phyloP scores from a whole-genome alignment of 768 basidiomycete species.

The Boletellus sp. region DNA sequence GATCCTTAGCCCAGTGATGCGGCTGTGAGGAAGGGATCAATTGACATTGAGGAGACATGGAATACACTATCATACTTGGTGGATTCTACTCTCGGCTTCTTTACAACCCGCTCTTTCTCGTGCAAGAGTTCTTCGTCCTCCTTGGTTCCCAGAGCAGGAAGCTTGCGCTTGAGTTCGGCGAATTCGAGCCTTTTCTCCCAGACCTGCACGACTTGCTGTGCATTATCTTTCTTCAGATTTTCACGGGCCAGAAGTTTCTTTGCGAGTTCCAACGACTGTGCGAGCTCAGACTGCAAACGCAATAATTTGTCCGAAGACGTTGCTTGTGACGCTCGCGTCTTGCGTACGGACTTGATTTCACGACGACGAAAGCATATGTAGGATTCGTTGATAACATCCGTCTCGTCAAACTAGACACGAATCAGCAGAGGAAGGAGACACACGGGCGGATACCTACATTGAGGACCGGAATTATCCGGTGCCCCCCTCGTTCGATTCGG shows the following conservation, averaged over 20 bases:
- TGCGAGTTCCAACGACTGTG: slow-evolving; percentile 1
- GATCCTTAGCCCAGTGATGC: slow-evolving; percentile 51
- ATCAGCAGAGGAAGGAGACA: background rate
- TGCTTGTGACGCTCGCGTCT: slow-evolving; percentile 88
- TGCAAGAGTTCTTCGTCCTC: slow-evolving; percentile 69
- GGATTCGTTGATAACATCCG: slow-evolving; percentile 63
- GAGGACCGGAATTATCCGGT: slow-evolving; percentile 79
- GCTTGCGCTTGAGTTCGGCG: slow-evolving; percentile 76
- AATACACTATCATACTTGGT: slow-evolving; percentile 7
- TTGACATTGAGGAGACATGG: background rate
- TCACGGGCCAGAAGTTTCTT: slow-evolving; percentile 55
- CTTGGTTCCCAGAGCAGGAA: slow-evolving; percentile 55
- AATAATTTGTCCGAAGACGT: slow-evolving; percentile 86
- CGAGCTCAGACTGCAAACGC: slow-evolving; percentile 33
- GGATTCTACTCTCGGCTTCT: slow-evolving; percentile 47
- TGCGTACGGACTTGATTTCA: slow-evolving; percentile 90
- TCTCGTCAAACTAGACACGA: slow-evolving; percentile 53
- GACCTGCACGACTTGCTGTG: slow-evolving; percentile 54
- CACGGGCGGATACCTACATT: slow-evolving; percentile 59
- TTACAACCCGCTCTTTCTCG: slow-evolving; percentile 65
- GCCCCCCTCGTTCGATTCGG: slow-evolving; percentile 73
- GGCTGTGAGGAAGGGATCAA: slow-evolving; percentile 27
- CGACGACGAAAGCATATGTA: slow-evolving; percentile 97
- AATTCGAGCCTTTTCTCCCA: slow-evolving; percentile 79
- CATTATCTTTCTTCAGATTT: slow-evolving; percentile 64